Conservation (phyloP, 1,284 basidiomycete genomes). For the Apiotrichum akiyoshidainum region DNA sequence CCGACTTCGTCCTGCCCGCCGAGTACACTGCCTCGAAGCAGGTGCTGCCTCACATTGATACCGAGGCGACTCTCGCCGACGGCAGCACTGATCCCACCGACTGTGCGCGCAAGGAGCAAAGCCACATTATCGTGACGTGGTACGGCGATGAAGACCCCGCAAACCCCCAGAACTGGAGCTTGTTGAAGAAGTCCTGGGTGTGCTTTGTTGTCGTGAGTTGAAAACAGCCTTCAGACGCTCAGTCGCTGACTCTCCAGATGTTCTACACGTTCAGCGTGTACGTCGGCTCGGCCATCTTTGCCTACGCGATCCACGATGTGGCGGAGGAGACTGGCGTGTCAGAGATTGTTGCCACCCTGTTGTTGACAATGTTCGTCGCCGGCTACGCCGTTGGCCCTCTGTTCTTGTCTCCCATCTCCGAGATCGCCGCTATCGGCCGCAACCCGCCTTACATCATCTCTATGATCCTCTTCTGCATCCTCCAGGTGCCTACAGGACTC, state of each 20-base stretch:
- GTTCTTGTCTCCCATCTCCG: constrained; percentile 42
- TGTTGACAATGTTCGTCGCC: constrained; percentile 51
- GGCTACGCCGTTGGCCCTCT: constrained; percentile 62
- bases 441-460: constrained; percentile 42
- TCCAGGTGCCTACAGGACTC: constrained; percentile 41
- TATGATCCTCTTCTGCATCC: constrained; percentile 38
- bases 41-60: not conserved
- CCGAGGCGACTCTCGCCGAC: not conserved
- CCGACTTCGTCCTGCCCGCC: constrained; percentile 15
- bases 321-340: not conserved
- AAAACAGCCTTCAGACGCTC: too few relatives aligned
- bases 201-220: constrained; percentile 38
- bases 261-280: constrained; percentile 27
- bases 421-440: constrained; percentile 36
- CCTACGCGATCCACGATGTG: constrained; percentile 5
- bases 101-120: not conserved
- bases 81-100: not conserved
- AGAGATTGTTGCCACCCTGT: not conserved
- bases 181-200: constrained; percentile 61
- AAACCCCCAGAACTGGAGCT: constrained; percentile 67
- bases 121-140: constrained; percentile 55
- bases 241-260: constrained; percentile 56
- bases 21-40: not conserved
- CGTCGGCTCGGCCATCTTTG: constrained; percentile 5
- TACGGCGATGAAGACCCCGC: constrained; percentile 60